Evolutionary conservation across 805 yeast species (phyloP), one percentile per base, ranked within the genome.

Genomic region (Sugiyamaella floridensis): DNA sequence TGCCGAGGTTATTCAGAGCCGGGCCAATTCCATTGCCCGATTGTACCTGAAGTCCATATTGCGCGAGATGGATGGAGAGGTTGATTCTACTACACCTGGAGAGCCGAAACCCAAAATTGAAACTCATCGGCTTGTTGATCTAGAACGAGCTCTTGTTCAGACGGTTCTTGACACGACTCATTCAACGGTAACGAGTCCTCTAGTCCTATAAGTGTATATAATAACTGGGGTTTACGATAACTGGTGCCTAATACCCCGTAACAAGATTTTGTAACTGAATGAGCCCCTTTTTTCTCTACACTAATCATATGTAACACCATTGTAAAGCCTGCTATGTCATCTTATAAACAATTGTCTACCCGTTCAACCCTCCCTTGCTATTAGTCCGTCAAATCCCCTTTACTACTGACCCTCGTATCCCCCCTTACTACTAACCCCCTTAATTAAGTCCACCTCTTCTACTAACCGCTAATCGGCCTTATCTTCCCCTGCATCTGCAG

Each of bases 21-120:
- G 47, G 2, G 57, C 51, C 9, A 45, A 47, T 40, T 16, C n/a
- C 19, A 41, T 47, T 26, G 52, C 49, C 26, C 28, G 29, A 9
- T 10, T 19, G 37, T 34, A 47, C 12, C 22, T 48, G 18, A 26
- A n/a, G 22, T 3, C 14, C 15, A 9, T 43, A 2, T 14, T 18
- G 8, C 44, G 44, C 8, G 26, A 42, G 5, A 20, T 20, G 20
- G 44, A 4, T 26, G 22, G 44, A 8, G 19, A 42, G 11, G 26
- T 7, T 20, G 44, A 20, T 12, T 16, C 44, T 15, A 12, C 44
- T 8, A 6, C 26, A 26, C 8, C 32, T 20, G 46, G 15, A 18
- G 16, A 26, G 12, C 10, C 6, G 16, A 41, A 41, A 15, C 46
- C 46, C 11, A 8, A n/a, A 16, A 6, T 22, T 12, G 18, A 43